Evolutionary conservation across 2,329 filamentous ascomycete species (phyloP).

Genomic region (Cryphonectria parasitica): DNA sequence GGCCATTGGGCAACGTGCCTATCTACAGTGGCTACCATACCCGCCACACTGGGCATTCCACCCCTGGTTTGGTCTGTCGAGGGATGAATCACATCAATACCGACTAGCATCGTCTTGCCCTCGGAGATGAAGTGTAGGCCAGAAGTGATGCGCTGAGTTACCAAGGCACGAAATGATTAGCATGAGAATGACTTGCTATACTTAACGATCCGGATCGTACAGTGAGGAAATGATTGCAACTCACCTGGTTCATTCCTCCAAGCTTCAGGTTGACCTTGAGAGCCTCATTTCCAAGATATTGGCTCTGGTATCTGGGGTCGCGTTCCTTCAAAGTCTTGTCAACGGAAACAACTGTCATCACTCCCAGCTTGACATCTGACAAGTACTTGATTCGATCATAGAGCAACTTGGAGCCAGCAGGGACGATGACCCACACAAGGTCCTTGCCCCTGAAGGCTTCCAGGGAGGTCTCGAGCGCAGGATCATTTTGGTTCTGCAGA

Average conservation of each 20-base stretch:
- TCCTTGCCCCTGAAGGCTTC: slow-evolving; percentile 44
- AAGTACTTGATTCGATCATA: slow-evolving; percentile 71
- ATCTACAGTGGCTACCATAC: slow-evolving; percentile 78
- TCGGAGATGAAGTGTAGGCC: slow-evolving; percentile 58
- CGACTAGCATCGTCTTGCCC: slow-evolving; percentile 77
- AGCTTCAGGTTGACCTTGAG: slow-evolving; percentile 84
- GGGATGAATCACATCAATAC: slow-evolving; percentile 89
- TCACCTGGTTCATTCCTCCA: slow-evolving; percentile 71
- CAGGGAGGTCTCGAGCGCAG: not conserved
- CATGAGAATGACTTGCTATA: not conserved
- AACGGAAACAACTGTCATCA: slow-evolving; percentile 42
- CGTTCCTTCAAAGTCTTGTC: slow-evolving; percentile 42
- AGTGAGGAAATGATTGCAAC: slow-evolving; percentile 42
- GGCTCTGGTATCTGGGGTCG: slow-evolving; percentile 43
- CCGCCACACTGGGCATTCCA: slow-evolving; percentile 74
- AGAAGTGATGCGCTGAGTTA: not conserved
- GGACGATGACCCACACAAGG: slow-evolving; percentile 58
- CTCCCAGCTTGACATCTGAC: slow-evolving; percentile 67
- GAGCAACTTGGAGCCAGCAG: slow-evolving; percentile 45
- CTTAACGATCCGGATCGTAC: too few species aligned
- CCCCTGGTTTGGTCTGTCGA: slow-evolving; percentile 55
- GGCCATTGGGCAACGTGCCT: slow-evolving; percentile 76
- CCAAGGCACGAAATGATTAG: not conserved
- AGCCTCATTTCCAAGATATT: slow-evolving; percentile 70
- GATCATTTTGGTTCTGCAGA: not conserved